Percentiles rank a stretch among this genome's conserved stretches.
These are phyloP conservation scores for Chlorella variabilis DNA, from an alignment of 163 green algal species.

Conservation along the genomic window DNA sequence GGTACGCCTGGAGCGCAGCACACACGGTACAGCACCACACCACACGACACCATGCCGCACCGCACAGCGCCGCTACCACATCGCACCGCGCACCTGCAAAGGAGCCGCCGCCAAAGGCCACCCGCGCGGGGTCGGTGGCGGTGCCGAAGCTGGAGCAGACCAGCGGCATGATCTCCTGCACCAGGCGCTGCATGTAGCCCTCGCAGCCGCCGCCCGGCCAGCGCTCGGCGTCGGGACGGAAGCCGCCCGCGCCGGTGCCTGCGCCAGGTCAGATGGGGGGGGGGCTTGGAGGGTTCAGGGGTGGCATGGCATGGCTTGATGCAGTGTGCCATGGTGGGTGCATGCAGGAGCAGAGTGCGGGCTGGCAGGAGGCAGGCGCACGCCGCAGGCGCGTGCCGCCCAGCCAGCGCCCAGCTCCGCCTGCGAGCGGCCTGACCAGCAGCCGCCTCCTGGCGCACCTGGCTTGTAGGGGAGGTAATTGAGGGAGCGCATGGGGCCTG, in stretches of 20 bases:
- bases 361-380: too few relatives aligned
- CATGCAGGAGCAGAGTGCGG: too few relatives aligned
- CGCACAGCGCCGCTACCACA: too few relatives aligned
- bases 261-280: background rate
- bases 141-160: constrained; percentile 30
- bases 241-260: constrained; percentile 48
- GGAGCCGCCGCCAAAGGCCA: constrained; percentile 31
- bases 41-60: too few relatives aligned
- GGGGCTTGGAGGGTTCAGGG: too few relatives aligned
- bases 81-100: background rate
- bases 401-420: too few relatives aligned
- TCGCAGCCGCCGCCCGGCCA: constrained; percentile 60
- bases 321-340: too few relatives aligned
- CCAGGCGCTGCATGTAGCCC: constrained; percentile 47
- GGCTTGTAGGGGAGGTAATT: constrained; percentile 63
- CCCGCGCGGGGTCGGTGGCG: constrained; percentile 3
- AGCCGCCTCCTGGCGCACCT: constrained; percentile 15
- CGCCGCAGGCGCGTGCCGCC: too few relatives aligned
- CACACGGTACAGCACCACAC: too few relatives aligned
- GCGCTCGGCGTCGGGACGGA: constrained; percentile 50
- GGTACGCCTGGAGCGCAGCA: too few relatives aligned
- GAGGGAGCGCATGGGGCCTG: constrained; percentile 45
- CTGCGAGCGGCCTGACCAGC: background rate
- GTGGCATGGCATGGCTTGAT: background rate
- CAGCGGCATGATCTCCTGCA: constrained; percentile 53